phyloP scores from a whole-genome alignment of 805 yeast species.

The Zygoascus flipseniorum region DNA sequence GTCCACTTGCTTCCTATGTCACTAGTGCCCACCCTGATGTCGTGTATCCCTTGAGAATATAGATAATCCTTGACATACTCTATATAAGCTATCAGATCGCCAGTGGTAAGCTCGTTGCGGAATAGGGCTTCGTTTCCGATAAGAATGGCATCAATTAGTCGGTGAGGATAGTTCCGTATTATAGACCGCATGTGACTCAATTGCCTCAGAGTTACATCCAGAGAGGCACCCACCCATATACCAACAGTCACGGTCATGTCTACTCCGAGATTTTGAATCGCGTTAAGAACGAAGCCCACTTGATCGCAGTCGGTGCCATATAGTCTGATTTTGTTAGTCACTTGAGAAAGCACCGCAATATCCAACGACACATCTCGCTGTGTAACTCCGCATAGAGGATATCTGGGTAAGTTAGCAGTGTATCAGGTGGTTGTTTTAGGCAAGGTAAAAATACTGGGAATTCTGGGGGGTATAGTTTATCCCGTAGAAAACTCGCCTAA shows the following conservation, averaged over 20 bases:
- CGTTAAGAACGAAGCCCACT: slow-evolving; percentile 41
- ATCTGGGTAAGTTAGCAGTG: slow-evolving; percentile 8
- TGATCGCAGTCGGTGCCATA: slow-evolving; percentile 60
- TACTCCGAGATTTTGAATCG: slow-evolving; percentile 42
- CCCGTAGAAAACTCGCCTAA: slow-evolving; percentile 42
- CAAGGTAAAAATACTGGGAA: slow-evolving; percentile 31
- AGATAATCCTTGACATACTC: slow-evolving; percentile 34
- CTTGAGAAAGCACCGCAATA: slow-evolving; percentile 45
- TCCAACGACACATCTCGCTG: slow-evolving; percentile 46
- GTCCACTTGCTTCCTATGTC: slow-evolving; percentile 46
- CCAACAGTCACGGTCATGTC: slow-evolving; percentile 54
- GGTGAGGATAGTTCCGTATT: slow-evolving; percentile 36
- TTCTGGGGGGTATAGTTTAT: slow-evolving; percentile 51
- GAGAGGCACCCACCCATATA: slow-evolving; percentile 48
- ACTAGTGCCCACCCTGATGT: slow-evolving; percentile 52
- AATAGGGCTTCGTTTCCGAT: slow-evolving; percentile 59
- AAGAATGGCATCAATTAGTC: slow-evolving; percentile 41
- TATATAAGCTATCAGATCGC: slow-evolving; percentile 36
- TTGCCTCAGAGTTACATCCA: slow-evolving; percentile 38
- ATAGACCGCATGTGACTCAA: slow-evolving; percentile 37
- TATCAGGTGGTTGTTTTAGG: too few relatives aligned
- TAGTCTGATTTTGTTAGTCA: slow-evolving; percentile 49
- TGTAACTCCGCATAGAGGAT: slow-evolving; percentile 46
- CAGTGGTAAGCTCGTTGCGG: slow-evolving; percentile 38
- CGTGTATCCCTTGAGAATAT: slow-evolving; percentile 25